phyloP scores from a whole-genome alignment of 106 monocot genomes.

The Dioscorea dumetorum region DNA sequence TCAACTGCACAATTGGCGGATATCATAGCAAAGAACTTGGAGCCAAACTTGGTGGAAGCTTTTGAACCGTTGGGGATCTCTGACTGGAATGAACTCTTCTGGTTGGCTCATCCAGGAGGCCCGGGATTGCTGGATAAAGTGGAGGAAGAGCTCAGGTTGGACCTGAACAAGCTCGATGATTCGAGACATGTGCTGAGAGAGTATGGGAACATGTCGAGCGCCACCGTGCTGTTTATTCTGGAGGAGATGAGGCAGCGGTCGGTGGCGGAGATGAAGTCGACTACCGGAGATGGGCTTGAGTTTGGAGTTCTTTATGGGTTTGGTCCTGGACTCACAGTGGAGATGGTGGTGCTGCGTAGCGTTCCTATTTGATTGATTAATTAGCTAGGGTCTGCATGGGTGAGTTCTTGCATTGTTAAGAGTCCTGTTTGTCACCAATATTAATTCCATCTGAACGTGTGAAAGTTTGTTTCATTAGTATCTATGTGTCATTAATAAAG shows the following conservation, averaged over 20 bases:
- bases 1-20: neutral
- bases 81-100: neutral
- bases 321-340: constrained; percentile 1
- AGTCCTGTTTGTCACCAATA: too few species aligned
- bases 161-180: neutral
- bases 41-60: neutral
- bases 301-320: constrained; percentile 4
- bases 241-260: neutral
- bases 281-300: constrained; percentile 3
- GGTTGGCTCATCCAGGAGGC: constrained; percentile 3
- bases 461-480: too few species aligned
- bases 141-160: neutral
- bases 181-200: constrained; percentile 4
- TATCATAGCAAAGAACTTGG: neutral
- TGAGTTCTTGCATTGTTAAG: too few species aligned
- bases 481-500: too few species aligned
- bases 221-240: neutral
- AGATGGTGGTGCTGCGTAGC: neutral
- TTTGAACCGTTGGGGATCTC: neutral
- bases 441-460: too few species aligned
- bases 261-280: neutral
- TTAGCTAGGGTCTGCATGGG: too few species aligned
- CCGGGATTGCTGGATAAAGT: constrained; percentile 1
- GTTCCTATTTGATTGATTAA: too few species aligned
- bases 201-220: constrained; percentile 9